phyloP scores from a whole-genome alignment of 495 filamentous ascomycete species.

The Aspergillus campestris region DNA sequence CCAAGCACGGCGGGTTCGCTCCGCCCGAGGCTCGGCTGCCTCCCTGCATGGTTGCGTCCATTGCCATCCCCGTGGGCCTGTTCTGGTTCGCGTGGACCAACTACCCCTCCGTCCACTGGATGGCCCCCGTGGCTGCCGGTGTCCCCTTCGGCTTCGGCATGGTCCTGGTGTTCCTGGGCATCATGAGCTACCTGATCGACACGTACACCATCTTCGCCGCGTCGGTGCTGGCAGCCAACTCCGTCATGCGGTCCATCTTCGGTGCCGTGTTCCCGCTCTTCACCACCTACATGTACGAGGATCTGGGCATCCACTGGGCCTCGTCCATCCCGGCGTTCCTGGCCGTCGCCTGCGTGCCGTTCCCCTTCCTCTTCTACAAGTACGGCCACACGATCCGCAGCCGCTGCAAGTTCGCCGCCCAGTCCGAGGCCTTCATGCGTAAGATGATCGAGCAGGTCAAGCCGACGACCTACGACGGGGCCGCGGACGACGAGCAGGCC shows the following conservation, averaged over 20 bases:
- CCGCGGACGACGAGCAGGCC: slow-evolving; percentile 5
- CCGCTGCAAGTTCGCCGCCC: slow-evolving; percentile 66
- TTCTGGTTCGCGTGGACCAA: slow-evolving; percentile 69
- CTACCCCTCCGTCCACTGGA: slow-evolving; percentile 59
- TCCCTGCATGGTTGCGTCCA: slow-evolving; percentile 33
- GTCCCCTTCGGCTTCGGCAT: slow-evolving; percentile 68
- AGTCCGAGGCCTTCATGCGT: slow-evolving; percentile 41
- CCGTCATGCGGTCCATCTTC: slow-evolving; percentile 59
- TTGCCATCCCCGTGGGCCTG: slow-evolving; percentile 40
- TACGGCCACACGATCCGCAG: slow-evolving; percentile 59
- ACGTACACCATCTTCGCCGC: slow-evolving; percentile 76
- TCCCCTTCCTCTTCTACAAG: slow-evolving; percentile 73
- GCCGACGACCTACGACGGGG: slow-evolving; percentile 7
- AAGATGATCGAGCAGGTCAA: slow-evolving; percentile 28
- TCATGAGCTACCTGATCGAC: slow-evolving; percentile 78
- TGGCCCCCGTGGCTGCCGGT: slow-evolving; percentile 54
- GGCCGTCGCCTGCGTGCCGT: slow-evolving; percentile 64
- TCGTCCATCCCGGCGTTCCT: slow-evolving; percentile 70
- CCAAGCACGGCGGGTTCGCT: slow-evolving; percentile 31
- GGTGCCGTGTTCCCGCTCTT: slow-evolving; percentile 84
- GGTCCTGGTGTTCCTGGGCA: slow-evolving; percentile 64
- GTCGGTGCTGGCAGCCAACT: slow-evolving; percentile 70
- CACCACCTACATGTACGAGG: slow-evolving; percentile 66
- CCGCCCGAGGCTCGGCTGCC: slow-evolving; percentile 43
- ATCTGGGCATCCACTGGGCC: slow-evolving; percentile 77